Conservation (phyloP, 2,329 filamentous ascomycete genomes). For the Calycina marina region DNA sequence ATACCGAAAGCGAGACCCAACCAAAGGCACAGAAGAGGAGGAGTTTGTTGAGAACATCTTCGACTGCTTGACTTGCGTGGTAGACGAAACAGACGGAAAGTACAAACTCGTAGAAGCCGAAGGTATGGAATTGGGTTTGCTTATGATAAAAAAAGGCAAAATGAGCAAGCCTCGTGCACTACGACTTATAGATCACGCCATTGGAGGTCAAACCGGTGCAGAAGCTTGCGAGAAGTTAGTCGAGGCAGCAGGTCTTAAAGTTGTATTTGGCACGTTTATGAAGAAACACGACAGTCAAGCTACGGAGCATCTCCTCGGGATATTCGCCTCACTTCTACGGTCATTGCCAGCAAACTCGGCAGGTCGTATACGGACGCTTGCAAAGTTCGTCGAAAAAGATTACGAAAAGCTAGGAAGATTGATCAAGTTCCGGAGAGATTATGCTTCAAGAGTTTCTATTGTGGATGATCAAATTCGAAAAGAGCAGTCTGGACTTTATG, state of each 20-base stretch:
- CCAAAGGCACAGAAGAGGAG: conserved; percentile 76
- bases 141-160: conserved; percentile 84
- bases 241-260: conserved; percentile 72
- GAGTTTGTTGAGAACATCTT: conserved; percentile 94
- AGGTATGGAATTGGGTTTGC: conserved; percentile 77
- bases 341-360: conserved; percentile 64
- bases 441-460: conserved; percentile 42
- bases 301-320: conserved; percentile 68
- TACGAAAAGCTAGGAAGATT: conserved; percentile 73
- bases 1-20: conserved; percentile 76
- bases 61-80: conserved; percentile 67
- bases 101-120: conserved; percentile 74
- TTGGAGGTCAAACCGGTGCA: conserved; percentile 39
- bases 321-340: conserved; percentile 72
- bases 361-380: conserved; percentile 66
- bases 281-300: conserved; percentile 57
- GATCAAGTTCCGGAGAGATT: conserved; percentile 56
- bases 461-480: conserved; percentile 49
- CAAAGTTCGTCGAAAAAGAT: conserved; percentile 91
- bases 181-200: conserved; percentile 71
- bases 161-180: conserved; percentile 66
- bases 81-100: conserved; percentile 64
- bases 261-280: conserved; percentile 76
- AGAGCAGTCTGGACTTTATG: conserved; percentile 37
- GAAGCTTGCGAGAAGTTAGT: conserved; percentile 64